Evolutionary conservation across 176 grass and related monocot species (phyloP), one percentile per base, ranked within the genome.

Genomic region (Ananas comosus): DNA sequence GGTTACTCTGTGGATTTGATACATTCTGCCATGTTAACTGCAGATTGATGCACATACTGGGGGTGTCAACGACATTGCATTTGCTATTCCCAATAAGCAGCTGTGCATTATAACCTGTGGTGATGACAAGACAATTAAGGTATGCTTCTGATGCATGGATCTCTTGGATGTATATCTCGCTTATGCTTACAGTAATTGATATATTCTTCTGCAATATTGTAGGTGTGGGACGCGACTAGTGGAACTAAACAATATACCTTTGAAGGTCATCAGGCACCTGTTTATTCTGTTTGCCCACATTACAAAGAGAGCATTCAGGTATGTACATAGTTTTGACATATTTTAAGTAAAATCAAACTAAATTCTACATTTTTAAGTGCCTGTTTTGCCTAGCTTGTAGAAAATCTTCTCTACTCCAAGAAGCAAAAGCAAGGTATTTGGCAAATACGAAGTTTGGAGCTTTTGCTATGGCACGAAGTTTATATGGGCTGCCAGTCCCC

Each of bases 91-190:
- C 11, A 99, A 94, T 81, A 99, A 94, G 80, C 90, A 93, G 54
- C 78, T 99, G 13, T 94, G 82, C 75, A 83, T 99, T 83, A 99
- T 99, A 72, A 99, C 95, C 25, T 99, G 95, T 1, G 95, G 95
- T 69, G 95, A 99, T 86, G 95, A 99, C 72, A 99, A 99, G 64
- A 99, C 86, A 68, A 99, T 99, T 72, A 99, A 88, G 87, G 91
- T 88, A 51, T 49, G 48, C 22, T 78, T 59, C 16, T 81, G 11
- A 56, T 66, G 53, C 79, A 12, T 70, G 63, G 51, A 72, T 68
- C 21, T 2, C 76, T 72, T 3, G 33, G 33, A 42, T 66, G 19
- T 78, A 82, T 18, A 0, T 65, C 86, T 66, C 59, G 22, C 19
- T 47, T 48, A 49, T 23, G 25, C 42, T 49, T 16, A 72, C 25